A percentile compares a stretch with the other conserved stretches of the same genome.
Evolutionary conservation across 2,329 filamentous ascomycete genomes (phyloP).

Genomic region (Hymenotorrendiella dingleyae): DNA sequence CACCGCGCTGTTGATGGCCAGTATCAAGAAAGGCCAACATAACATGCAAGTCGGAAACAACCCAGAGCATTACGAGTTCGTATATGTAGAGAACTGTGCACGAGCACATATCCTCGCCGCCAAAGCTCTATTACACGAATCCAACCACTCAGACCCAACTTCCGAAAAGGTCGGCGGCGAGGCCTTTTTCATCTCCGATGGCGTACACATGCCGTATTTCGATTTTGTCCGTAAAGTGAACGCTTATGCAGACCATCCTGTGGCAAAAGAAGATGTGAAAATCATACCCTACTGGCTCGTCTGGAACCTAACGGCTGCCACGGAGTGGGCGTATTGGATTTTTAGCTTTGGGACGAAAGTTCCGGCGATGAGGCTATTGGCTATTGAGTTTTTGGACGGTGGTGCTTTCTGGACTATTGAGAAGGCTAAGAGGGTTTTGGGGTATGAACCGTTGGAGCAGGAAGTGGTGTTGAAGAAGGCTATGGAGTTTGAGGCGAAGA

Average conservation of each 20-base stretch:
- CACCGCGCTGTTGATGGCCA: slow-evolving; percentile 1
- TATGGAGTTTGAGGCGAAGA: not conserved
- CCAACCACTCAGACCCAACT: not conserved
- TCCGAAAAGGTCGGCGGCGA: slow-evolving; percentile 23
- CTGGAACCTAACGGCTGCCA: not conserved
- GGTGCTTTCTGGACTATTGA: slow-evolving; percentile 5
- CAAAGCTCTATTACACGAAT: slow-evolving; percentile 4
- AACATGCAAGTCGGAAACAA: slow-evolving; percentile 45
- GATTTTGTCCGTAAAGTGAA: slow-evolving; percentile 17
- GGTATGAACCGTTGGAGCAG: slow-evolving; percentile 8
- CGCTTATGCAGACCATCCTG: slow-evolving; percentile 8
- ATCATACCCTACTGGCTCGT: slow-evolving; percentile 5
- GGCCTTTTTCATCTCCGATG: slow-evolving; percentile 34
- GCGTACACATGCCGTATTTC: slow-evolving; percentile 29
- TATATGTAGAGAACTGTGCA: slow-evolving; percentile 45
- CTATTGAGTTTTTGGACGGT: slow-evolving; percentile 3
- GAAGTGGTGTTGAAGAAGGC: slow-evolving; percentile 5
- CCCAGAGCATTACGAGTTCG: slow-evolving; percentile 47
- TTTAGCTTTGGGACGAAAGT: slow-evolving; percentile 7
- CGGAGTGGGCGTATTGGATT: slow-evolving; percentile 8
- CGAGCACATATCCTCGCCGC: slow-evolving; percentile 45
- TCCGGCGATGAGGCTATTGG: not conserved
- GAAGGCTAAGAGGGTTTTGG: slow-evolving; percentile 9
- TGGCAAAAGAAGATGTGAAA: slow-evolving; percentile 3
- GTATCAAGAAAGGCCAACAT: slow-evolving; percentile 34